These are phyloP conservation scores for Ogataea trehaloabstinens DNA, from an alignment of 805 yeast species.

Conservation along the genomic window DNA sequence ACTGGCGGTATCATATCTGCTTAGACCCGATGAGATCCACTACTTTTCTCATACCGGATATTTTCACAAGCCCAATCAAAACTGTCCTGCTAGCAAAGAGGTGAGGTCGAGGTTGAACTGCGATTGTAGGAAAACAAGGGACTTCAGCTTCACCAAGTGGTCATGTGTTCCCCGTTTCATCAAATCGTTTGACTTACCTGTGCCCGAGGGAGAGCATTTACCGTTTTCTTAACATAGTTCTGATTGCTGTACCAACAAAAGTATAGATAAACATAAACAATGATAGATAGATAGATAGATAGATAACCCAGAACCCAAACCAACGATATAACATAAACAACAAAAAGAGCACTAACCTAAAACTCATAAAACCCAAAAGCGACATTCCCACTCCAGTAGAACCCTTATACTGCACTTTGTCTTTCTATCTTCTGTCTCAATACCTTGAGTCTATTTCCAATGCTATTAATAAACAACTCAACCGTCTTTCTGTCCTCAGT, in stretches of 20 bases:
- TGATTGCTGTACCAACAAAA: background rate
- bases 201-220: slow-evolving; percentile 1
- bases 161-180: slow-evolving; percentile 51
- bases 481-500: slow-evolving; percentile 72
- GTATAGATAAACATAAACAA: background rate
- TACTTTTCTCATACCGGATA: slow-evolving; percentile 61
- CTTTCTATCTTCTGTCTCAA: slow-evolving; percentile 57
- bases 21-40: slow-evolving; percentile 48
- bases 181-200: slow-evolving; percentile 14
- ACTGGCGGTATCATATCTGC: slow-evolving; percentile 56
- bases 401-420: slow-evolving; percentile 13
- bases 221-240: background rate
- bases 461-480: slow-evolving; percentile 77
- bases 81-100: slow-evolving; percentile 53
- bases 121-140: slow-evolving; percentile 45
- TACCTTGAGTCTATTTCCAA: slow-evolving; percentile 74
- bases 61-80: slow-evolving; percentile 52
- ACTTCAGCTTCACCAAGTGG: slow-evolving; percentile 50
- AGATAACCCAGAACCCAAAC: slow-evolving; percentile 1
- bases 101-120: slow-evolving; percentile 47
- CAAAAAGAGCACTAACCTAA: background rate
- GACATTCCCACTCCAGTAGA: background rate
- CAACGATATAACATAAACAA: background rate
- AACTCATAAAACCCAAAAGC: background rate
- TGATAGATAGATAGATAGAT: background rate